phyloP scores from a whole-genome alignment of 2,329 filamentous ascomycete species.

The Fusarium sp. region DNA sequence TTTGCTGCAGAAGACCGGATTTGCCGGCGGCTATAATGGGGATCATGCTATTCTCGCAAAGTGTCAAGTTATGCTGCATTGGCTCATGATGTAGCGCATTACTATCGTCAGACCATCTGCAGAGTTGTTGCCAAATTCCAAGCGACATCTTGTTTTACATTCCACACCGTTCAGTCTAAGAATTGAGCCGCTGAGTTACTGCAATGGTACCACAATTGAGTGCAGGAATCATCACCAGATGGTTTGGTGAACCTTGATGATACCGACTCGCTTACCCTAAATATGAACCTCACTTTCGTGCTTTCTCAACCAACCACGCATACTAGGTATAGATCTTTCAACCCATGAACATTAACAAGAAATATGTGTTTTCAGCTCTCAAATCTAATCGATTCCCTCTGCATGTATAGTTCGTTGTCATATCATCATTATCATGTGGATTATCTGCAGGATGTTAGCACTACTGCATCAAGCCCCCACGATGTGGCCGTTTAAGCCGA shows the following conservation, averaged over 20 bases:
- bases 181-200: conserved; percentile 4
- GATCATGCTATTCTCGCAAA: conserved; percentile 16
- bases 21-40: conserved; percentile 20
- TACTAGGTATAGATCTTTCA: too few relatives aligned
- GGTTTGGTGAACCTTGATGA: background rate
- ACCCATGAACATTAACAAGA: background rate
- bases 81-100: background rate
- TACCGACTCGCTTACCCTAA: conserved; percentile 3
- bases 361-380: background rate
- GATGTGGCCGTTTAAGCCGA: conserved; percentile 7
- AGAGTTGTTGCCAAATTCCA: background rate
- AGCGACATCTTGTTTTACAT: background rate
- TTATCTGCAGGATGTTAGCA: conserved; percentile 6
- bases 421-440: conserved; percentile 5
- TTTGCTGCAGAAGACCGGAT: background rate
- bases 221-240: conserved; percentile 2
- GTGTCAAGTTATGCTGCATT: background rate
- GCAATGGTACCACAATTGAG: background rate
- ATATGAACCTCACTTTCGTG: background rate
- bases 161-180: background rate
- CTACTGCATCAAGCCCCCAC: conserved; percentile 29
- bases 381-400: rapidly evolving
- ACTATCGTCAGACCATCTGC: conserved; percentile 34
- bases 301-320: background rate
- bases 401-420: background rate